These are phyloP conservation scores for Myxozyma vanderwaltii DNA, from an alignment of 805 yeast species.

Conservation along the genomic window DNA sequence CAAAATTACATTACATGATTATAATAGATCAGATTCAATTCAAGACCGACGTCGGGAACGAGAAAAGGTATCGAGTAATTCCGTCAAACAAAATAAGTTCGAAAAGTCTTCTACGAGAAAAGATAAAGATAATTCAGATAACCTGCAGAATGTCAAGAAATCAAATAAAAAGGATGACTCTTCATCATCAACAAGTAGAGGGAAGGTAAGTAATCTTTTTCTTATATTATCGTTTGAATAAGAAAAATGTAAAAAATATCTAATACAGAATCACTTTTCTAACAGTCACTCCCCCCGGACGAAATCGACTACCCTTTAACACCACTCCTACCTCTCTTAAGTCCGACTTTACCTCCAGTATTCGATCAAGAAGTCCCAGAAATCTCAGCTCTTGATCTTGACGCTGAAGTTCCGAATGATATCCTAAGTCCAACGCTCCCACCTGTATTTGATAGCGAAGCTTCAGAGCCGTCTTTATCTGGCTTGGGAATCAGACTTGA, in stretches of 20 bases:
- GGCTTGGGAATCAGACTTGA: slow-evolving; percentile 12
- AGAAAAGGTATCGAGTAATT: not conserved
- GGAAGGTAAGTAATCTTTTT: not conserved
- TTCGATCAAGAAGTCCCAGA: slow-evolving; percentile 33
- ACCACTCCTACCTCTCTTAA: slow-evolving; percentile 43
- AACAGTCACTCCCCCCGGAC: not conserved
- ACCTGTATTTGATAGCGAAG: slow-evolving; percentile 37
- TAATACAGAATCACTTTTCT: not conserved
- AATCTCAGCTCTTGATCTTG: not conserved
- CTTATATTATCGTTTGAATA: not conserved
- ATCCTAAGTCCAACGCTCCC: slow-evolving; percentile 49
- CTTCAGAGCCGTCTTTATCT: not conserved
- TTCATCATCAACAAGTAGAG: not conserved
- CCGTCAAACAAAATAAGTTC: not conserved
- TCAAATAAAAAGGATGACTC: not conserved
- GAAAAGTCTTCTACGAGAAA: not conserved
- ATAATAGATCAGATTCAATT: not conserved
- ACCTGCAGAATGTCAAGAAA: not conserved
- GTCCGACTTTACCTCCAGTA: slow-evolving; percentile 45
- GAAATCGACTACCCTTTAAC: slow-evolving; percentile 24
- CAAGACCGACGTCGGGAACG: not conserved
- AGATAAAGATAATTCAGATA: not conserved
- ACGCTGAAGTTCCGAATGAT: slow-evolving; percentile 36
- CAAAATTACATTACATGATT: not conserved
- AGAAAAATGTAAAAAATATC: not conserved